Percentiles rank a stretch among this genome's conserved stretches.
These are phyloP conservation scores for Cytospora mali DNA, from an alignment of 2,329 filamentous ascomycete genomes.

Conservation along the genomic window DNA sequence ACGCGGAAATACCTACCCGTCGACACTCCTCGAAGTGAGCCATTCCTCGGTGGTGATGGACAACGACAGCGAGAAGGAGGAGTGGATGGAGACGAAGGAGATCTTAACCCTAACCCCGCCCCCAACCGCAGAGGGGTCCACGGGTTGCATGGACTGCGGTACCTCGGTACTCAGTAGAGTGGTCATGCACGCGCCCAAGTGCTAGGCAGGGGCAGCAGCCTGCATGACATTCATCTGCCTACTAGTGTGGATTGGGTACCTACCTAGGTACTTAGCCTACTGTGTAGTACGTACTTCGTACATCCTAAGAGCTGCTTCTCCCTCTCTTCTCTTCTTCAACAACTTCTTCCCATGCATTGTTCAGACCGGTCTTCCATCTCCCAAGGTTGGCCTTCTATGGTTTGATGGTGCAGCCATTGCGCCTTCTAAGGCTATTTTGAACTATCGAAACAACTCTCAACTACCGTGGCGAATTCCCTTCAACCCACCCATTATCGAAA, in stretches of 20 bases:
- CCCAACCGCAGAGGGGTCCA: too few relatives aligned
- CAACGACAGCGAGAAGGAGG: not conserved
- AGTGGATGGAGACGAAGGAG: not conserved
- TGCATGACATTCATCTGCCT: not conserved
- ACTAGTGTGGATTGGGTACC: too few relatives aligned
- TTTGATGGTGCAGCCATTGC: not conserved
- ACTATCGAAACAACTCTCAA: not conserved
- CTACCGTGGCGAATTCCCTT: not conserved
- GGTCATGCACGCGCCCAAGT: not conserved
- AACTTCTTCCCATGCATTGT: not conserved
- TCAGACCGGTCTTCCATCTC: not conserved
- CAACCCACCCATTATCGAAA: not conserved
- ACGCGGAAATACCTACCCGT: too few relatives aligned
- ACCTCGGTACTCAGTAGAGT: not conserved
- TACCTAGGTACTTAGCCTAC: too few relatives aligned
- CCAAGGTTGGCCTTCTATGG: not conserved
- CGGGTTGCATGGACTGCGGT: not conserved
- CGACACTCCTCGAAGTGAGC: too few relatives aligned
- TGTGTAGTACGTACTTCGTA: too few relatives aligned
- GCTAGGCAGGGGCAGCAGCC: not conserved
- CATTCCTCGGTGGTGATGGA: too few relatives aligned
- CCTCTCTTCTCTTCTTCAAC: not conserved
- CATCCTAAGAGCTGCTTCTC: not conserved
- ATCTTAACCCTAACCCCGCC: not conserved
- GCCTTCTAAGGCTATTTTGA: not conserved